A percentile compares a stretch with the other conserved stretches of the same genome.
These are phyloP conservation scores for Lippia alba DNA, from an alignment of 305 asterid species.

Conservation along the genomic window DNA sequence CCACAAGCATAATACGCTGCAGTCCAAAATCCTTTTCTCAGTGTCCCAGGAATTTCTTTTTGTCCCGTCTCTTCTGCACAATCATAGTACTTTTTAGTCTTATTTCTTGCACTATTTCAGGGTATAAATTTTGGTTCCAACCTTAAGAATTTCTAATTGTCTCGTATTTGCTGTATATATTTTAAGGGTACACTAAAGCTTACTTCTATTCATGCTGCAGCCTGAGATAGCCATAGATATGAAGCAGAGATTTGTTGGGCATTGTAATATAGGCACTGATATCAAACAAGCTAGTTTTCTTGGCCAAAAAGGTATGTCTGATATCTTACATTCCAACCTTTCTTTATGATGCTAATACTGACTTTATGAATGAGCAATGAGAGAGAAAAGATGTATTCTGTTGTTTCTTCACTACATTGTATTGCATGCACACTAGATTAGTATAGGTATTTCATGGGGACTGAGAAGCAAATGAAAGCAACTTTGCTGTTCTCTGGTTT, in stretches of 20 bases:
- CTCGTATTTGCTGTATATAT: neutral
- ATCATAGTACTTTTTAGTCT: neutral
- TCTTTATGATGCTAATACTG: constrained; percentile 27
- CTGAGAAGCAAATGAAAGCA: constrained; percentile 10
- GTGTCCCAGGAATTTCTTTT: too few relatives aligned
- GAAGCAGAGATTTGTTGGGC: constrained; percentile 95
- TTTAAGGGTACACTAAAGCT: constrained; percentile 17
- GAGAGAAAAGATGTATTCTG: neutral
- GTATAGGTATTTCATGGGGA: neutral
- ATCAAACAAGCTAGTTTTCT: constrained; percentile 97
- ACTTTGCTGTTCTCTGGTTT: neutral
- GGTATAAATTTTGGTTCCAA: constrained; percentile 1
- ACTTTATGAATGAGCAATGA: constrained; percentile 17
- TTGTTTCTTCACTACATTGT: constrained; percentile 6
- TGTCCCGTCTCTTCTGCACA: too few relatives aligned
- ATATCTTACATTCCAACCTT: constrained; percentile 16
- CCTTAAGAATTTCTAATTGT: neutral
- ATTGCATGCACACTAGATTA: neutral
- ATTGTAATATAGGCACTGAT: constrained; percentile 92
- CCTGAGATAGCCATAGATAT: constrained; percentile 84
- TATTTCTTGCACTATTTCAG: neutral
- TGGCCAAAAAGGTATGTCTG: constrained; percentile 81
- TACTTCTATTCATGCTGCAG: constrained; percentile 54
- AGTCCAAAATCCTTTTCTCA: too few relatives aligned
- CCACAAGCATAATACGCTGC: neutral